These are phyloP conservation scores for Caloboletus firmus DNA, from an alignment of 1,284 basidiomycete species.

Conservation along the genomic window DNA sequence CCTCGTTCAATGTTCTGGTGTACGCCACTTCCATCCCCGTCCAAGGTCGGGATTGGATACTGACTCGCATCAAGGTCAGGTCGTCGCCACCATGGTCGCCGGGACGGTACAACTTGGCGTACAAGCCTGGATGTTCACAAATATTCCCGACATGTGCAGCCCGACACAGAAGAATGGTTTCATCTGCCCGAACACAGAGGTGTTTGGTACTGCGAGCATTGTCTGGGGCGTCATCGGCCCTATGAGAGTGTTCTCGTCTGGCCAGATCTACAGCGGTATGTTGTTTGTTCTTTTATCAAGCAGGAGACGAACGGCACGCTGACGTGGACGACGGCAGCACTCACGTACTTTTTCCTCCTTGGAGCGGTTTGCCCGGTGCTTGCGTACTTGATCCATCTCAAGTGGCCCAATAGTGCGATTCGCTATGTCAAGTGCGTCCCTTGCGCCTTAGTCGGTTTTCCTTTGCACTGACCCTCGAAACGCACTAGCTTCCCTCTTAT, in stretches of 20 bases:
- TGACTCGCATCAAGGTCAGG: constrained; percentile 30
- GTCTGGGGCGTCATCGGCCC: constrained; percentile 48
- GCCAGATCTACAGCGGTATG: constrained; percentile 27
- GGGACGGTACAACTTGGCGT: constrained; percentile 44
- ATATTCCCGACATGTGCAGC: constrained; percentile 32
- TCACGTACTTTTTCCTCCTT: constrained; percentile 58
- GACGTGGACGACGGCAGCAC: constrained; percentile 12
- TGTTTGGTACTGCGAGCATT: constrained; percentile 43
- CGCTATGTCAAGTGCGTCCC: constrained; percentile 46
- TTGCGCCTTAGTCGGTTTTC: too few relatives aligned
- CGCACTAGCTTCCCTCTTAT: constrained; percentile 47
- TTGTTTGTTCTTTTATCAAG: not conserved
- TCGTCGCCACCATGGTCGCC: constrained; percentile 44
- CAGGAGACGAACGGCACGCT: not conserved
- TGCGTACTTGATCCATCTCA: constrained; percentile 40
- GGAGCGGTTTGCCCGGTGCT: constrained; percentile 49
- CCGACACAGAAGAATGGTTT: constrained; percentile 32
- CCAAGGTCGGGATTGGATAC: not conserved
- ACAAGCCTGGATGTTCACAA: constrained; percentile 43
- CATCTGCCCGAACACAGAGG: constrained; percentile 41
- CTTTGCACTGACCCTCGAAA: not conserved
- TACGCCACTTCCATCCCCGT: not conserved
- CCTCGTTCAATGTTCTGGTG: constrained; percentile 48
- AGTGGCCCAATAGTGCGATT: constrained; percentile 44
- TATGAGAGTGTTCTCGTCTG: constrained; percentile 27